These are phyloP conservation scores for Sechiopsis laciniata DNA, from an alignment of 306 rosid genomes.

Conservation along the genomic window DNA sequence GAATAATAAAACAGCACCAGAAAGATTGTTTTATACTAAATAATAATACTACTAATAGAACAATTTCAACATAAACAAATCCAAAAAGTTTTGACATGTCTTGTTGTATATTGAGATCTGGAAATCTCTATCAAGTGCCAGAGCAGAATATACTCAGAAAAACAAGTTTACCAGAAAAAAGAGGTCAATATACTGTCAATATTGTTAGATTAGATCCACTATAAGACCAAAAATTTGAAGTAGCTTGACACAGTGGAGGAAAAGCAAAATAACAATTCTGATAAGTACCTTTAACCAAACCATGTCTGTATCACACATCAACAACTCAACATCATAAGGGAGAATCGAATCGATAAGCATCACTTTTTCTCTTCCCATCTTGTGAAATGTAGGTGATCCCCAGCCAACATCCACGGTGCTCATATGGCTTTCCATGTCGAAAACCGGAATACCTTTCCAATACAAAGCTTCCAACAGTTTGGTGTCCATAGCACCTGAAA, in stretches of 20 bases:
- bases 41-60: neutral
- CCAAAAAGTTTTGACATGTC: neutral
- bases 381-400: too few species aligned
- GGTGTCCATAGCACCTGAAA: too few species aligned
- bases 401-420: too few species aligned
- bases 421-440: too few species aligned
- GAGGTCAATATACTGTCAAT: neutral
- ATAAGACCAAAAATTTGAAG: neutral
- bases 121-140: neutral
- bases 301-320: too few species aligned
- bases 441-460: too few species aligned
- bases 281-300: too few species aligned
- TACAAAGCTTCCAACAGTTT: too few species aligned
- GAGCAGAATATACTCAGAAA: neutral
- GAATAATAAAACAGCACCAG: neutral
- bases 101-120: neutral
- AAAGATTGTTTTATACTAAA: neutral
- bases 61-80: neutral
- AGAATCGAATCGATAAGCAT: too few species aligned
- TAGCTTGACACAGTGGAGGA: neutral
- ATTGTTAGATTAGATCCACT: neutral
- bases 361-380: too few species aligned
- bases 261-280: constrained; percentile 8
- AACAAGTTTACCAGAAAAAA: neutral
- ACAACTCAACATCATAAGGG: too few species aligned